These are phyloP conservation scores for Phyllosticta ampelicida DNA, from an alignment of 2,329 filamentous ascomycete genomes.

Conservation along the genomic window DNA sequence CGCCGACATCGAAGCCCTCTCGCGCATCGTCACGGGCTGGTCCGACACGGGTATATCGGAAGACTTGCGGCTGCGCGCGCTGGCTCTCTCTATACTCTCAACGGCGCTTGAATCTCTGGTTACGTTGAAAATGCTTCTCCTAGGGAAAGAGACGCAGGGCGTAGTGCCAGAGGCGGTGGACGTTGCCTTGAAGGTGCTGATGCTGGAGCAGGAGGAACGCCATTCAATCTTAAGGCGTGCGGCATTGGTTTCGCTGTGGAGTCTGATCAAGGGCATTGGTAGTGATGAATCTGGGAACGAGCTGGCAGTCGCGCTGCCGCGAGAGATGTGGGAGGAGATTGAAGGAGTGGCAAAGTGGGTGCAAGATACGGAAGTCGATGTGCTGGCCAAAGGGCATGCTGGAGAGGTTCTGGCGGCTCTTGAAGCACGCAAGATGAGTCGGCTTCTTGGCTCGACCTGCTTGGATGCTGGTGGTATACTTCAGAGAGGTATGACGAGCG, in stretches of 20 bases:
- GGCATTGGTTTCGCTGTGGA: slow-evolving; percentile 53
- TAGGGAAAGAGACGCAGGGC: not conserved
- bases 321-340: slow-evolving; percentile 49
- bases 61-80: slow-evolving; percentile 59
- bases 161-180: slow-evolving; percentile 41
- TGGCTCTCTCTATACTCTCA: slow-evolving; percentile 56
- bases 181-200: slow-evolving; percentile 50
- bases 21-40: slow-evolving; percentile 57
- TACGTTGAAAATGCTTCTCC: slow-evolving; percentile 34
- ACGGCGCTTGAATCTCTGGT: slow-evolving; percentile 50
- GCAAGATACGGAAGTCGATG: slow-evolving; percentile 55
- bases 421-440: slow-evolving; percentile 41
- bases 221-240: slow-evolving; percentile 56
- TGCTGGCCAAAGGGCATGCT: slow-evolving; percentile 56
- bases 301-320: slow-evolving; percentile 36
- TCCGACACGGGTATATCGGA: slow-evolving; percentile 53
- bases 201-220: slow-evolving; percentile 49
- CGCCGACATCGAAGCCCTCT: slow-evolving; percentile 38
- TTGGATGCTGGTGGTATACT: slow-evolving; percentile 15
- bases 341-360: slow-evolving; percentile 52
- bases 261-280: slow-evolving; percentile 51
- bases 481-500: slow-evolving; percentile 8
- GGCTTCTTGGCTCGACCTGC: not conserved
- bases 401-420: slow-evolving; percentile 56
- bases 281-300: slow-evolving; percentile 31